Conservation (phyloP, 768 basidiomycete species). For the Cystobasidium onofrii region DNA sequence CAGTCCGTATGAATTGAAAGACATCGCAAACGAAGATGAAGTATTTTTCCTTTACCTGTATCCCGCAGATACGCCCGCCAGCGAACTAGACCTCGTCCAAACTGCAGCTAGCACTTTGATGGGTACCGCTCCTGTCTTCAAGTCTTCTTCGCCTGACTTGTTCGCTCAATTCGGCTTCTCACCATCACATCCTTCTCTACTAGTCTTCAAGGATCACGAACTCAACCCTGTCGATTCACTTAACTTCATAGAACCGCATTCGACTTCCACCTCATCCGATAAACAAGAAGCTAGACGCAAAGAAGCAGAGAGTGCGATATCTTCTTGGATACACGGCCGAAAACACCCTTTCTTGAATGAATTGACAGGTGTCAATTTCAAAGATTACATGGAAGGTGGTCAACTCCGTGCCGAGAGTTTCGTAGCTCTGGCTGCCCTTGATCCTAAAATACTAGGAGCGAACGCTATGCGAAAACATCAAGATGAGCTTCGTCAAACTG, state of each 20-base stretch:
- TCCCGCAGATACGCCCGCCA: conserved; percentile 43
- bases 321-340: conserved; percentile 59
- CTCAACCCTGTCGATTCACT: conserved; percentile 51
- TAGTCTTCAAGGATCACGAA: conserved; percentile 59
- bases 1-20: conserved; percentile 47
- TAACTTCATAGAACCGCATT: conserved; percentile 32
- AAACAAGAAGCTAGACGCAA: conserved; percentile 39
- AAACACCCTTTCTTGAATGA: conserved; percentile 66
- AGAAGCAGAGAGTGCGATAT: conserved; percentile 45
- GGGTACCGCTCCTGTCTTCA: conserved; percentile 52
- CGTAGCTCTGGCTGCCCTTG: conserved; percentile 62
- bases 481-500: conserved; percentile 44
- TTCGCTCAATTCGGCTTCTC: conserved; percentile 41
- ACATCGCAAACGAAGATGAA: conserved; percentile 49
- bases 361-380: conserved; percentile 69
- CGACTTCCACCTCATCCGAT: conserved; percentile 27
- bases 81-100: conserved; percentile 51
- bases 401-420: conserved; percentile 49
- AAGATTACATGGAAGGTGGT: conserved; percentile 63
- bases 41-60: conserved; percentile 59
- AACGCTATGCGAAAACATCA: conserved; percentile 27
- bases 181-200: conserved; percentile 47
- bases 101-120: conserved; percentile 54
- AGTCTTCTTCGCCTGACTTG: conserved; percentile 47
- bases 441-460: conserved; percentile 36